Percentiles rank a stretch among this genome's conserved stretches.
Conservation (phyloP, 1,284 basidiomycete genomes). For the Laetiporus sulphureus region DNA sequence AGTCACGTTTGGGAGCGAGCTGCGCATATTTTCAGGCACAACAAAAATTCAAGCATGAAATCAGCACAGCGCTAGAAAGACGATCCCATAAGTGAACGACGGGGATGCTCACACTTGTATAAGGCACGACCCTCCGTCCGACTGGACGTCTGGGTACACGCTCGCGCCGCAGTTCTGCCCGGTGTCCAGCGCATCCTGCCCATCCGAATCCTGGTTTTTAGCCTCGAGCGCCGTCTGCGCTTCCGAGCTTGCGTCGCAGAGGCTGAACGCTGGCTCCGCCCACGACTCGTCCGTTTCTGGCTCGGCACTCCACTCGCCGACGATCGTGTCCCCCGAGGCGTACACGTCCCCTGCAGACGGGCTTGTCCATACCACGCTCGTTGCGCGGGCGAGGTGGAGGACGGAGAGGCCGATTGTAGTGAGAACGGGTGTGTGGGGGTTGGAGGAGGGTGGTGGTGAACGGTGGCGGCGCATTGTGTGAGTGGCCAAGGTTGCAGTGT, state of each 20-base stretch:
- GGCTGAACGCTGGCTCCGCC: conserved; percentile 23
- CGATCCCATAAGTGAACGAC: no score
- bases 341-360: conserved; percentile 24
- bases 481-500: conserved; percentile 1
- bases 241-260: conserved; percentile 15
- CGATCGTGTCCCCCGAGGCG: conserved; percentile 24
- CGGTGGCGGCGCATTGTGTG: no score
- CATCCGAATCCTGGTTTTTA: not conserved
- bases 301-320: conserved; percentile 23
- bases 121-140: conserved; percentile 26
- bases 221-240: no score
- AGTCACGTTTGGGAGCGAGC: conserved; percentile 29
- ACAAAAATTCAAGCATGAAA: no score
- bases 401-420: conserved; percentile 1
- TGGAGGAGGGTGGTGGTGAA: no score
- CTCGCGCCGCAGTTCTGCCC: conserved; percentile 27
- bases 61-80: no score
- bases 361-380: conserved; percentile 22
- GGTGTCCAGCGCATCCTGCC: not conserved
- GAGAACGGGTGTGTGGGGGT: conserved; percentile 7
- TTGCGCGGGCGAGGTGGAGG: conserved; percentile 2
- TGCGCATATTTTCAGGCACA: no score
- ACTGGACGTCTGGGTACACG: conserved; percentile 32
- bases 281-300: conserved; percentile 8
- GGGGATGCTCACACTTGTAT: conserved; percentile 21